Evolutionary conservation across 148 eudicot genomes (phyloP).

Genomic region (Pharnaceum exiguum): DNA sequence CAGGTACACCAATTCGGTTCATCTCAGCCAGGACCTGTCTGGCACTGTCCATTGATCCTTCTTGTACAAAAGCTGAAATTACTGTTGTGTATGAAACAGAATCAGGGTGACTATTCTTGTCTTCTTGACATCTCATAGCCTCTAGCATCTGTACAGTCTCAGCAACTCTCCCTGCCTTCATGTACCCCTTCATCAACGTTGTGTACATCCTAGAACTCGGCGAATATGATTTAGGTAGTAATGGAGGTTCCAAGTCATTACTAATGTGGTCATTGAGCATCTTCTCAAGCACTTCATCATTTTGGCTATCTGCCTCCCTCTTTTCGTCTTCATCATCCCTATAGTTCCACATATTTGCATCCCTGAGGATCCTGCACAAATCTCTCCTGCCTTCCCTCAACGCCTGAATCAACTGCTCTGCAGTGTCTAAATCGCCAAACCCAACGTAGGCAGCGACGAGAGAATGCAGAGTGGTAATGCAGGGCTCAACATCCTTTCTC

Average conservation of each 20-base stretch:
- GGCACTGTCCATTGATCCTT: constrained; percentile 78
- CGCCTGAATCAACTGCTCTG: constrained; percentile 77
- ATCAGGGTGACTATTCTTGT: constrained; percentile 70
- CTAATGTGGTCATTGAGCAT: constrained; percentile 42
- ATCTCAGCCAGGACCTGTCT: constrained; percentile 71
- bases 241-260: constrained; percentile 40
- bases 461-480: constrained; percentile 80
- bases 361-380: constrained; percentile 57
- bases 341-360: constrained; percentile 18
- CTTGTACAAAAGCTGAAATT: constrained; percentile 76
- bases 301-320: constrained; percentile 7
- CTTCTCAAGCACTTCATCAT: constrained; percentile 42
- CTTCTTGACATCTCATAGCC: constrained; percentile 85
- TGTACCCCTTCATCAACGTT: constrained; percentile 94
- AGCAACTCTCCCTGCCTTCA: constrained; percentile 74
- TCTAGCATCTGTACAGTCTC: constrained; percentile 83
- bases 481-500: constrained; percentile 46
- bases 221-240: constrained; percentile 42
- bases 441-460: constrained; percentile 95
- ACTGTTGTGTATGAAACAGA: constrained; percentile 89
- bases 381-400: constrained; percentile 83
- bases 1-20: constrained; percentile 57
- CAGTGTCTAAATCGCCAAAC: constrained; percentile 71
- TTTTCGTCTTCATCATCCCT: constrained; percentile 17
- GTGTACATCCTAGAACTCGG: constrained; percentile 86